Percentiles rank a stretch among this genome's conserved stretches.
Evolutionary conservation across 116 monocot genomes (phyloP).

Genomic region (Phalaenopsis hybrid): DNA sequence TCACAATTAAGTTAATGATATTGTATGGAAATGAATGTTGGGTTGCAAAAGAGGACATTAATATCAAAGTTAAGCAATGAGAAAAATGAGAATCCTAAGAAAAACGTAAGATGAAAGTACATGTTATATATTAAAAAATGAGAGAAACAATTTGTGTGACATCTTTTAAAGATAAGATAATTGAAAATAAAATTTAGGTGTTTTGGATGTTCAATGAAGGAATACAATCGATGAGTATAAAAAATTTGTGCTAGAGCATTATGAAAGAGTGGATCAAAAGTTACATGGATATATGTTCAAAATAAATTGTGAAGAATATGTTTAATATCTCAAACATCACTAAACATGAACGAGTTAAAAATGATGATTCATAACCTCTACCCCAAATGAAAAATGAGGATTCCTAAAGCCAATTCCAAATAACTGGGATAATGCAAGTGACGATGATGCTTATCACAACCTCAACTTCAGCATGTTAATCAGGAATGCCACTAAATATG

Average conservation of each 20-base stretch:
- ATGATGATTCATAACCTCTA: too few relatives aligned
- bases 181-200: background rate
- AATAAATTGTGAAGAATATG: background rate
- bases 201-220: background rate
- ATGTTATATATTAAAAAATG: background rate
- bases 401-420: background rate
- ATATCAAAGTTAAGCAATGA: background rate
- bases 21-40: background rate
- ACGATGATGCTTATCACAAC: background rate
- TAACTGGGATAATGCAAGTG: background rate
- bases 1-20: background rate
- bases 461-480: background rate
- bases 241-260: background rate
- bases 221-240: background rate
- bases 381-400: background rate
- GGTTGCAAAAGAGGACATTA: background rate
- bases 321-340: too few relatives aligned
- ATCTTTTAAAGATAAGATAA: background rate
- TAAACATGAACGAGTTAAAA: too few relatives aligned
- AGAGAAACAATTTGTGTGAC: background rate
- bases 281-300: background rate
- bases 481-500: background rate
- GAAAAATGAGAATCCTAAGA: background rate
- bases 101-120: background rate
- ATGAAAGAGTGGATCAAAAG: background rate